Base-by-base conservation (phyloP, 2,329 filamentous ascomycete genomes). In the Talaromyces sp. region DNA sequence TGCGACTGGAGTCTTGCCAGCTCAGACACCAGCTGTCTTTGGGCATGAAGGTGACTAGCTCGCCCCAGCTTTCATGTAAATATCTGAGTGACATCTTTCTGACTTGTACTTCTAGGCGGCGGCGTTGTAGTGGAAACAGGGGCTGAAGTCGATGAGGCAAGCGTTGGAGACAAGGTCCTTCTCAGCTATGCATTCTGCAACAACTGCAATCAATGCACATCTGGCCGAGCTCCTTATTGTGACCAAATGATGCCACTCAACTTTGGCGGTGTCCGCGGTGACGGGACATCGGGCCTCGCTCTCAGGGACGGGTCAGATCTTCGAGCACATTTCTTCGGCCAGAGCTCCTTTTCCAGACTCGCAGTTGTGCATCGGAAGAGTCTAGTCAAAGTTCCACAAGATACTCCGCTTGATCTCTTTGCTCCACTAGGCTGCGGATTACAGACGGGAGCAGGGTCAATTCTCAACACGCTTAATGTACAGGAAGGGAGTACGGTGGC, bases 261-360 rank as follows among this genome's bases (percentile, higher is more conserved):
- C 47, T 71, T 72, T 27, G 59, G 62, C n/a, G 65, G 68, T 11
- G 65, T 64, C 8, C 66, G 66, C 6, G 61, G 63, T 15, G 63
- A 62, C 30, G 55, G 57, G 9, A 65, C 66, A 15, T 68, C 68
- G 1, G 68, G 69, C 1, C 67, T 71, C 44, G 64, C 63, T 3
- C 61, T 68, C 3, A 57, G 61, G 1, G 63, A 61, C 25, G 67
- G 67, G 19, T 57, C 60, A 6, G 51, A 64, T 15, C 60, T 71
- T 2, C 67, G 68, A 10, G 70, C 72, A 15, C 70, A 73, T 36
- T 75, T 74, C 64, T 75, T 75, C 42, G 73, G 73, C 1, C 73
- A 75, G 59, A 75, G 73, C 0, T 73, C 71, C 5, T 65, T 75
- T 39, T 68, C 67, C 32, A 71, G 69, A 56, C 57, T 73, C 61